Conservation (phyloP, 2,329 filamentous ascomycete species). For the Fusarium hostae region DNA sequence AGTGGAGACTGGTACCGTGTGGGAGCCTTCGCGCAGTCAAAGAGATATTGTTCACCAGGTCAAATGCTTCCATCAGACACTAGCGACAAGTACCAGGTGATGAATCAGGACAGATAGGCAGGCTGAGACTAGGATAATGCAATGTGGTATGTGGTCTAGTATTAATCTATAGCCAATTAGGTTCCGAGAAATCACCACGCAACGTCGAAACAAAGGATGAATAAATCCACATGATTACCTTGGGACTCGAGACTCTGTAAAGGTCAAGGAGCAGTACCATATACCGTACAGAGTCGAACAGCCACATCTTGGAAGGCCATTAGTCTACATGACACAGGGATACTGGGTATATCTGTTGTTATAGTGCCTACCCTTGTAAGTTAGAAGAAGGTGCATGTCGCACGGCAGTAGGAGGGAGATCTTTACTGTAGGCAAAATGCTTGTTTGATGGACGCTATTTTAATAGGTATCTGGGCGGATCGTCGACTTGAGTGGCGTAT, state of each 20-base stretch:
- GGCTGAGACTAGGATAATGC: neutral
- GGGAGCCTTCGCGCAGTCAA: no score
- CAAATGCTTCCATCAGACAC: neutral
- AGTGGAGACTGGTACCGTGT: no score
- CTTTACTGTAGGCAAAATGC: neutral
- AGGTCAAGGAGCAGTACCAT: neutral
- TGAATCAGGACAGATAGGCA: neutral
- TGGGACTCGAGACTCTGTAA: neutral
- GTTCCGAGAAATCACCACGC: slow-evolving; percentile 3
- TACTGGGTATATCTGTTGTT: neutral
- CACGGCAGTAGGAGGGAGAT: neutral
- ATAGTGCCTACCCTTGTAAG: neutral
- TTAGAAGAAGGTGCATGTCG: neutral
- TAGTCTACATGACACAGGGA: neutral
- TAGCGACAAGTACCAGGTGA: neutral
- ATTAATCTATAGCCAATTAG: slow-evolving; percentile 6
- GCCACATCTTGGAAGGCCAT: neutral
- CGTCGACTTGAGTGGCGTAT: slow-evolving; percentile 5
- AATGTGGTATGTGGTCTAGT: neutral
- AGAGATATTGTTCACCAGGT: neutral
- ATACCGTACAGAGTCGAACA: neutral
- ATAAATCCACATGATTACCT: slow-evolving; percentile 16
- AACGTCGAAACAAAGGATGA: neutral
- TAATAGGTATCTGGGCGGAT: neutral
- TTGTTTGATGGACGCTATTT: neutral